phyloP scores from a whole-genome alignment of 352 stramenopile genomes.

The Globisporangium takayamanum region DNA sequence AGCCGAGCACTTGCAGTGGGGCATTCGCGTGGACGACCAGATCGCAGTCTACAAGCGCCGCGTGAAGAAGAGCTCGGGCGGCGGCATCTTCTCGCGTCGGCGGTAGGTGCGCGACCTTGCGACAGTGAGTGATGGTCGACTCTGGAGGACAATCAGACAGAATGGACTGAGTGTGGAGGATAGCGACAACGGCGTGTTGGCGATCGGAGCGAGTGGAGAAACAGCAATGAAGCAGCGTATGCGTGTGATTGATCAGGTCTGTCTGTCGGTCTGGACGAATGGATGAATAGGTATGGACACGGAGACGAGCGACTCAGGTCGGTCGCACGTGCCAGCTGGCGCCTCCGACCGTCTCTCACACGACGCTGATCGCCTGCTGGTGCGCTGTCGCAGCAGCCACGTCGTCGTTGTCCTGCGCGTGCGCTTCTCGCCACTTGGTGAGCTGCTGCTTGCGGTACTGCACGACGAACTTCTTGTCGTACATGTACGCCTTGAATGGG shows the following conservation, averaged over 20 bases:
- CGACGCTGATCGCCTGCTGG: constrained; percentile 24
- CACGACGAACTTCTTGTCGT: constrained; percentile 61
- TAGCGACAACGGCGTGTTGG: no score
- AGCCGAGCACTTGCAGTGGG: constrained; percentile 83
- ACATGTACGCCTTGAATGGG: constrained; percentile 61
- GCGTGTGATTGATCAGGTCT: background rate
- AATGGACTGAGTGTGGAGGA: no score
- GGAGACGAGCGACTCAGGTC: no score
- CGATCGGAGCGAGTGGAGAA: no score
- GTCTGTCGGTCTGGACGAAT: background rate
- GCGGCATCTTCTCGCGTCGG: constrained; percentile 61
- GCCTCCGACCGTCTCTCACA: constrained; percentile 18
- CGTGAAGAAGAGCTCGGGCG: constrained; percentile 48
- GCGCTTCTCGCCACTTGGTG: constrained; percentile 41
- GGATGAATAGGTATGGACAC: background rate
- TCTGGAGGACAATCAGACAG: no score
- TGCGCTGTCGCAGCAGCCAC: constrained; percentile 3
- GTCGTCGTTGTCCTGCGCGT: background rate
- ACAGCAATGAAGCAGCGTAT: background rate
- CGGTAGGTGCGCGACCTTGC: constrained; percentile 31
- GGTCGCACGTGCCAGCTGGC: background rate
- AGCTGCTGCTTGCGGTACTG: constrained; percentile 69
- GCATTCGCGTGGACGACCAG: constrained; percentile 82
- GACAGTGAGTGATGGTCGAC: no score
- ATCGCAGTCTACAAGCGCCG: constrained; percentile 87